A percentile compares a stretch with the other conserved stretches of the same genome.
Conservation (phyloP, 108 stramenopile genomes). For the Cyclotella sp. region DNA sequence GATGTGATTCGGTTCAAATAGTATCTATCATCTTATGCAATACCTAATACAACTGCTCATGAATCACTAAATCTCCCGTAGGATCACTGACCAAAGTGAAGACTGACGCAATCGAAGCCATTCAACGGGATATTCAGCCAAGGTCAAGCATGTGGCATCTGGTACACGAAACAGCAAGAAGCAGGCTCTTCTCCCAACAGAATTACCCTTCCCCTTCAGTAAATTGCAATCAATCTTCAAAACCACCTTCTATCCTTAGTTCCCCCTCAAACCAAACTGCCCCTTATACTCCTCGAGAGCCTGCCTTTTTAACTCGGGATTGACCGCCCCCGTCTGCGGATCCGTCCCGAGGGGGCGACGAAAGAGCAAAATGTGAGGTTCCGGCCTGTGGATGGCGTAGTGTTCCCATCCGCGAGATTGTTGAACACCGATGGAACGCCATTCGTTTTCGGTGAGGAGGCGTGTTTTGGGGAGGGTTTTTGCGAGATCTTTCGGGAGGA, state of each 20-base stretch:
- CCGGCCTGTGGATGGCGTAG: slow-evolving; percentile 98
- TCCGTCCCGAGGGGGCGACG: slow-evolving; percentile 98
- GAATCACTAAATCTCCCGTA: too few species aligned
- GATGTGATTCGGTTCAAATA: too few species aligned
- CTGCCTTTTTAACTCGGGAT: slow-evolving; percentile 82
- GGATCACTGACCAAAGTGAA: too few species aligned
- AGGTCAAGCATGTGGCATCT: background rate
- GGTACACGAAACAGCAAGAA: background rate
- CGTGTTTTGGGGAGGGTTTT: slow-evolving; percentile 94
- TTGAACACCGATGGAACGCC: slow-evolving; percentile 97
- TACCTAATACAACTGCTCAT: too few species aligned
- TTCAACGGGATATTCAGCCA: too few species aligned
- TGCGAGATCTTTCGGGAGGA: slow-evolving; percentile 97
- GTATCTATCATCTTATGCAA: too few species aligned
- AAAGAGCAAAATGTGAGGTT: slow-evolving; percentile 99
- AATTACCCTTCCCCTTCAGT: background rate
- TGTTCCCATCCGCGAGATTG: slow-evolving; percentile 99
- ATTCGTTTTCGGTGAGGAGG: slow-evolving; percentile 94
- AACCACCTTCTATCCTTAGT: background rate
- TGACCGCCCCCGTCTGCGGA: slow-evolving; percentile 91
- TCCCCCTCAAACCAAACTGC: slow-evolving; percentile 72
- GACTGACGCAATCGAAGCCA: too few species aligned
- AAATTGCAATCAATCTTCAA: background rate
- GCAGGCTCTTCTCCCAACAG: too few species aligned
- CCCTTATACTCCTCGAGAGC: slow-evolving; percentile 89